Evolutionary conservation across 1,139 yeast species (phyloP).

Genomic region (Blastobotrys apis): DNA sequence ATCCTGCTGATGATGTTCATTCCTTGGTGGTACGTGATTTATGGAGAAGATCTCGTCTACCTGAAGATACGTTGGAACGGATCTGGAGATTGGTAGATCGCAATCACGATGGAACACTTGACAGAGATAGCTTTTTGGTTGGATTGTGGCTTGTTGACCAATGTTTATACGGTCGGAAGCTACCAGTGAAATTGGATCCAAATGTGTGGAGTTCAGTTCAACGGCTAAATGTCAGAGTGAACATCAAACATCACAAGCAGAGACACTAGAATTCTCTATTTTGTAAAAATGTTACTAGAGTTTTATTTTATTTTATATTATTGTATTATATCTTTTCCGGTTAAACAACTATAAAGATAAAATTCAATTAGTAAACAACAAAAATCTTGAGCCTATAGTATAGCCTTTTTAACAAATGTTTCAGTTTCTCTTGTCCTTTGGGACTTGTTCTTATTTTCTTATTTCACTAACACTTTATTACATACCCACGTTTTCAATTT

Average conservation of each 20-base stretch:
- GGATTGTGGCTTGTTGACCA: conserved; percentile 98
- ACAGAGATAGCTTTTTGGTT: conserved; percentile 75
- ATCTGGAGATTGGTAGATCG: conserved; percentile 82
- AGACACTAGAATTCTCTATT: conserved; percentile 4
- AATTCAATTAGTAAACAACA: no score
- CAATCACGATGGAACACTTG: conserved; percentile 70
- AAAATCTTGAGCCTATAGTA: no score
- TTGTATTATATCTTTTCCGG: background rate
- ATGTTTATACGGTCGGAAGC: conserved; percentile 86
- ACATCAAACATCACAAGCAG: conserved; percentile 18
- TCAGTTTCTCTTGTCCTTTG: no score
- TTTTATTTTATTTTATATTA: background rate
- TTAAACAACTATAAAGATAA: no score
- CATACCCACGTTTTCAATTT: background rate
- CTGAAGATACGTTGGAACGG: conserved; percentile 55
- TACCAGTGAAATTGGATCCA: conserved; percentile 54
- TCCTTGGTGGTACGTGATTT: conserved; percentile 69
- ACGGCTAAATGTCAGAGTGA: conserved; percentile 37
- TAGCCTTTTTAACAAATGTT: no score
- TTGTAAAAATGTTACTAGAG: background rate
- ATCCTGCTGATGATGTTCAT: conserved; percentile 37
- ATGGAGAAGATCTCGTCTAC: conserved; percentile 74
- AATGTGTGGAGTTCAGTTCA: conserved; percentile 40
- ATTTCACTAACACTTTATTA: no score
- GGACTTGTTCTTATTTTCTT: no score